A percentile compares a stretch with the other conserved stretches of the same genome.
phyloP scores from a whole-genome alignment of 2,329 filamentous ascomycete genomes.

The Gnomoniopsis smithogilvyi region DNA sequence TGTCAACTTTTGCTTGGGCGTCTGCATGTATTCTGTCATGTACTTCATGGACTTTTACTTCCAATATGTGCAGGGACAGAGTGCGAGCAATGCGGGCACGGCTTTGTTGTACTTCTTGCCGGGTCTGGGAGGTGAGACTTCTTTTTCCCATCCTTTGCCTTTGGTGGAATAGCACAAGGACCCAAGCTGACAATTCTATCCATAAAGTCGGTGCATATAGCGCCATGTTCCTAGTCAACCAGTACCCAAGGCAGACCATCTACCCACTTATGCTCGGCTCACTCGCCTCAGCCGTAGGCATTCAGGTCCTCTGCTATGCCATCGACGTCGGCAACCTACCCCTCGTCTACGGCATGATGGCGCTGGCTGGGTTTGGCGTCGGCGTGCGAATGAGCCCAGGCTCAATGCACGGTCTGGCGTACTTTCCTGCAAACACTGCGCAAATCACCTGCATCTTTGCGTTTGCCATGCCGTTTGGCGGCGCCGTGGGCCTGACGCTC shows the following conservation, averaged over 20 bases:
- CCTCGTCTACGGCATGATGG: constrained; percentile 64
- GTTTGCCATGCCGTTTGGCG: constrained; percentile 60
- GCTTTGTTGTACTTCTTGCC: constrained; percentile 63
- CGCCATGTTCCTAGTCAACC: constrained; percentile 58
- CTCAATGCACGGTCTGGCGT: constrained; percentile 59
- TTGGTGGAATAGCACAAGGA: neutral
- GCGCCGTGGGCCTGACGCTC: constrained; percentile 61
- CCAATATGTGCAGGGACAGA: constrained; percentile 55
- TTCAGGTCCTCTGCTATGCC: constrained; percentile 56
- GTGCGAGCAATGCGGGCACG: constrained; percentile 45
- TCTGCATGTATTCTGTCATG: constrained; percentile 50
- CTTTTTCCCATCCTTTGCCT: neutral
- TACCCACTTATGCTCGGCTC: constrained; percentile 54
- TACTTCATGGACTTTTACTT: constrained; percentile 71
- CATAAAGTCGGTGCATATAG: constrained; percentile 51
- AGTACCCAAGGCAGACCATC: constrained; percentile 60
- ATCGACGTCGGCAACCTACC: constrained; percentile 44
- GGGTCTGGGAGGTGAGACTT: constrained; percentile 53
- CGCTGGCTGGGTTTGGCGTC: constrained; percentile 58
- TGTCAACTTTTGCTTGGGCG: constrained; percentile 58
- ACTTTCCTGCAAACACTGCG: constrained; percentile 56
- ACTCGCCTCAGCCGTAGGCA: constrained; percentile 53
- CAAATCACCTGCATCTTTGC: constrained; percentile 57
- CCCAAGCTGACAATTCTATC: constrained; percentile 1
- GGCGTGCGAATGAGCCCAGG: constrained; percentile 63